Conservation (phyloP, 2,329 filamentous ascomycete species). For the Hypoxylon sp. region DNA sequence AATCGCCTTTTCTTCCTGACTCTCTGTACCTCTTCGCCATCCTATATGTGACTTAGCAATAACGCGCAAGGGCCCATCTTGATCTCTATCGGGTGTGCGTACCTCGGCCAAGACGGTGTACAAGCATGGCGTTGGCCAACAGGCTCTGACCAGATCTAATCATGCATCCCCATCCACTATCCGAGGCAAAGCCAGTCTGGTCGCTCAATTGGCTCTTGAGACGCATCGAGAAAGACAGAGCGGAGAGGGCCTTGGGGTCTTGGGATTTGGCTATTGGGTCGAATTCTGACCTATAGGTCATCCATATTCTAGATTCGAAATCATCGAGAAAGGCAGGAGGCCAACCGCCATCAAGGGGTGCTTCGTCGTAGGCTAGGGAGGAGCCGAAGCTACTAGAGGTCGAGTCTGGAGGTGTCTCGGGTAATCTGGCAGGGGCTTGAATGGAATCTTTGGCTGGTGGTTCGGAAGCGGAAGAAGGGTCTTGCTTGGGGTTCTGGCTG, state of each 20-base stretch:
- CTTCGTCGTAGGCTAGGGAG: slow-evolving; percentile 65
- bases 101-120: slow-evolving; percentile 85
- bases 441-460: slow-evolving; percentile 37
- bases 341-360: slow-evolving; percentile 74
- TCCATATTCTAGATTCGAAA: slow-evolving; percentile 94
- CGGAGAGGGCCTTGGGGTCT: slow-evolving; percentile 77
- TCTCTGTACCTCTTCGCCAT: slow-evolving; percentile 78
- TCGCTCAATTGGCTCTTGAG: slow-evolving; percentile 86
- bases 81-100: slow-evolving; percentile 47
- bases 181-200: slow-evolving; percentile 86
- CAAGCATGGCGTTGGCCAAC: slow-evolving; percentile 85
- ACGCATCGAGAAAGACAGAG: slow-evolving; percentile 87
- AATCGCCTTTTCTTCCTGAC: slow-evolving; percentile 76
- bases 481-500: slow-evolving; percentile 41
- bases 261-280: slow-evolving; percentile 83
- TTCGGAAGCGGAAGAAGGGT: slow-evolving; percentile 34
- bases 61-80: not conserved
- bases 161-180: slow-evolving; percentile 99
- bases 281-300: slow-evolving; percentile 95
- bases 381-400: slow-evolving; percentile 67
- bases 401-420: slow-evolving; percentile 65
- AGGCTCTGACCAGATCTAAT: slow-evolving; percentile 96
- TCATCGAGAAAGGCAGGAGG: slow-evolving; percentile 89
- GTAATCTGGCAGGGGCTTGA: slow-evolving; percentile 51
- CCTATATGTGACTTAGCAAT: slow-evolving; percentile 61